Percentiles rank a stretch among this genome's conserved stretches.
Evolutionary conservation across 2,329 filamentous ascomycete species (phyloP).

Genomic region (Penicillium sumatraense): DNA sequence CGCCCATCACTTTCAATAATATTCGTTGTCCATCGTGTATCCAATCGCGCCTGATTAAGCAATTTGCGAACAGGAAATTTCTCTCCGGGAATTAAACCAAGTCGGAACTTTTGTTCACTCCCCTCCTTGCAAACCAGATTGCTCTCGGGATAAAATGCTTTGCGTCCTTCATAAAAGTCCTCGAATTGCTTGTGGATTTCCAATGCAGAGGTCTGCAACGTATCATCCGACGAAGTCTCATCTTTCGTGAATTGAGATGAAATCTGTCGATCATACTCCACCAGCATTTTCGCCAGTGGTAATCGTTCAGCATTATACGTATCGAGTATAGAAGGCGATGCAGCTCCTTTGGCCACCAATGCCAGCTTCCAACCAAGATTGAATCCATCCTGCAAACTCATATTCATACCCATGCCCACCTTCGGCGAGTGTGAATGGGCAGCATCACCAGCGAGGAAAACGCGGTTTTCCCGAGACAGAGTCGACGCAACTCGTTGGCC

Average conservation of each 20-base stretch:
- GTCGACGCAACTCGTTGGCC: background rate
- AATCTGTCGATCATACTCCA: background rate
- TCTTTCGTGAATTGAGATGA: background rate
- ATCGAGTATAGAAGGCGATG: conserved; percentile 45
- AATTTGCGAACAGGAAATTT: conserved; percentile 26
- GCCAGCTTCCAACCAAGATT: conserved; percentile 63
- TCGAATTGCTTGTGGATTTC: background rate
- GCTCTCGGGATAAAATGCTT: conserved; percentile 13
- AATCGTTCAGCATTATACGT: conserved; percentile 49
- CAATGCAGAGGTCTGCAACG: background rate
- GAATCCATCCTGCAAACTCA: conserved; percentile 58
- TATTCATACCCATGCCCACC: conserved; percentile 62
- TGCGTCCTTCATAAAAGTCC: conserved; percentile 11
- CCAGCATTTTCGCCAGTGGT: background rate
- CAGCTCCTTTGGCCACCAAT: conserved; percentile 48
- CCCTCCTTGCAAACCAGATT: conserved; percentile 8
- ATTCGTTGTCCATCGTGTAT: conserved; percentile 11
- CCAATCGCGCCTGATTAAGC: conserved; percentile 22
- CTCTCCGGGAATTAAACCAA: conserved; percentile 15
- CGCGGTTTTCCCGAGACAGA: background rate
- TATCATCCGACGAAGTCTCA: background rate
- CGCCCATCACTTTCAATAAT: conserved; percentile 39
- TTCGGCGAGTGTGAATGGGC: conserved; percentile 65
- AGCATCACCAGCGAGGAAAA: conserved; percentile 15
- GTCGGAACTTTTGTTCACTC: background rate